Base-by-base conservation (phyloP, 805 yeast species). In the Zygoascus bituminiphila region DNA sequence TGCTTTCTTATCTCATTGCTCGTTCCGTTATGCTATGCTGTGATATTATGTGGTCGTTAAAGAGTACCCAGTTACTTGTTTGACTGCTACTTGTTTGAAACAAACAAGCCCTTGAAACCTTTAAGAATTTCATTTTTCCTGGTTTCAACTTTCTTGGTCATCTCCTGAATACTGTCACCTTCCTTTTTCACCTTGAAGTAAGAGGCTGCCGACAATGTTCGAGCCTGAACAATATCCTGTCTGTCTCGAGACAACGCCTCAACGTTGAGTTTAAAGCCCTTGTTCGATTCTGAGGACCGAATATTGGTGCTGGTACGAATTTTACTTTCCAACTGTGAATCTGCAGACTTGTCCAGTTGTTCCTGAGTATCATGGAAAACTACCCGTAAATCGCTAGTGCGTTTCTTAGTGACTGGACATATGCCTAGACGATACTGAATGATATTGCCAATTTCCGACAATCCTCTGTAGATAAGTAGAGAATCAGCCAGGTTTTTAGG, bases 331-430 rank as follows among this genome's bases (percentile, higher is more conserved):
- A 41, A 25, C 17, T 6, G 5, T n/a, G 35, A n/a, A 2, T 22
- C 12, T 4, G 35, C n/a, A 15, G 20, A 20, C 14, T 15, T 15
- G 6, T 15, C 33, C 9, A 4, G 7, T n/a, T 15, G 9, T 4
- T 19, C 39, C 17, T 36, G 19, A 36, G 39, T 29, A 38, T 62
- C 67, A 46, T 62, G 60, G 21, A 61, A 44, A 6, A 62, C 56
- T 22, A 61, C 57, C 15, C 54, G 52, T 14, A 62, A 46, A 29
- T 35, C 41, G 12, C 51, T 57, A 14, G 60, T 56, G 24, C 63
- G 59, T 49, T 55, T 56, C 45, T 60, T 61, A 19, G 67, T 62
- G 14, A 62, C 64, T 5, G 66, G 65, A 42, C 66, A 62, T 43
- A 54, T 46, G 12, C 54, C 53, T 50, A 62, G 64, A 20, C 53